Evolutionary conservation across 345 rosid genomes (phyloP), one percentile per base, ranked within the genome.

Genomic region (Eucalyptus rudis): DNA sequence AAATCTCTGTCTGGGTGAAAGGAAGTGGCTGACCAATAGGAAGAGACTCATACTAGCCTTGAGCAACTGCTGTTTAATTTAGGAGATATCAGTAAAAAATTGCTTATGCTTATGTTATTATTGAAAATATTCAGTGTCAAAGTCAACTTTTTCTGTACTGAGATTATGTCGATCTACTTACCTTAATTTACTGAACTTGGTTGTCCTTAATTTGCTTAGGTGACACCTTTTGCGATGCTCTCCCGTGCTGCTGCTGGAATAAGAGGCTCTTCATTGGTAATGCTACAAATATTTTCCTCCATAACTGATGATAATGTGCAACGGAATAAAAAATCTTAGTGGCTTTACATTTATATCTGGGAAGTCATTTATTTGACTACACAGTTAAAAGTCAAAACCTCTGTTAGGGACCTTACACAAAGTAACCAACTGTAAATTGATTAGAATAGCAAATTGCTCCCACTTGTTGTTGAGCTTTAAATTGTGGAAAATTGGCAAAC

Each of bases 191-290:
- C 50, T 7, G 44, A 49, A 6, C 14, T 81, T 44, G 87, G 22
- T 47, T 85, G 85, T 87, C 90, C 49, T 87, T 83, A 88, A 31
- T 64, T 87, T 66, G 90, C 93, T 86, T 91, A 98, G 99, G 96
- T 95, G 87, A 98, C 99, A 5, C 98, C 98, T 88, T 97, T 95
- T 92, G 98, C 99, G 51, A 96, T 98, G 98, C 95, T 98, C 62
- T 98, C 99, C 50, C 96, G 99, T 50, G 90, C 97, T 87, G 95
- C 98, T 56, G 99, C 99, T 31, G 98, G 99, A 92, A 97, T 97
- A 58, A 94, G 98, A 92, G 99, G 99, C 88, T 94, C 98, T 86
- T 94, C 99, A 87, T 86, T 97, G 98, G 99, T 97, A 95, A 92
- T 49, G 93, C 16, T 36, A 29, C 31, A 51, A 47, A 36, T 54